Percentiles rank a stretch among this genome's conserved stretches.
Evolutionary conservation across 139 green algal genomes (phyloP).

Genomic region (Chlamydomonas schloesseri): DNA sequence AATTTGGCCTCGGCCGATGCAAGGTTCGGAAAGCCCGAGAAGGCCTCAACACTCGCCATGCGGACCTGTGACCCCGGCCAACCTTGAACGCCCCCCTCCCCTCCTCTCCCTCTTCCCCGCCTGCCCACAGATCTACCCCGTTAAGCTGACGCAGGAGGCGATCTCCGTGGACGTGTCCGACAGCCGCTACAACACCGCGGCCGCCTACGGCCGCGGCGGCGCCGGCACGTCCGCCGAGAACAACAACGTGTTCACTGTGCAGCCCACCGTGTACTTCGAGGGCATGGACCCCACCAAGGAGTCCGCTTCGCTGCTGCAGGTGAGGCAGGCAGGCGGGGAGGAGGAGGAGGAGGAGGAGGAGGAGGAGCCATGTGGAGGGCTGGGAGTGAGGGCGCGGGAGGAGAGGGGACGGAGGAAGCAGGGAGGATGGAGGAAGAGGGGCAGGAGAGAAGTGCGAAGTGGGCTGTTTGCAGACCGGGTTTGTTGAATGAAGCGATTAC

Average conservation of each 20-base stretch:
- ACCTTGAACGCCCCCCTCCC: neutral
- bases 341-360: neutral
- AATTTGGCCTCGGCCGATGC: too few relatives aligned
- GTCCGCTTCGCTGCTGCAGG: neutral
- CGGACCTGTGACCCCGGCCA: too few relatives aligned
- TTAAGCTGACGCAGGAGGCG: slow-evolving; percentile 81
- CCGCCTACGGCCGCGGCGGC: slow-evolving; percentile 32
- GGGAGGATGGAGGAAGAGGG: too few relatives aligned
- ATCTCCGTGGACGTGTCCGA: slow-evolving; percentile 78
- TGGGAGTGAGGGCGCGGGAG: too few relatives aligned
- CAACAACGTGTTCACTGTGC: slow-evolving; percentile 94
- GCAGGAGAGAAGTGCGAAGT: too few relatives aligned
- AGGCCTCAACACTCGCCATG: too few relatives aligned
- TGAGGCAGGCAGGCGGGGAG: neutral
- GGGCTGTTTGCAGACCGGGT: too few relatives aligned
- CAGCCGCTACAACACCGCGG: neutral
- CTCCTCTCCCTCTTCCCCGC: neutral
- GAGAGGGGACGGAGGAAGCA: too few relatives aligned
- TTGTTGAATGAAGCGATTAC: too few relatives aligned
- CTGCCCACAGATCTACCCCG: slow-evolving; percentile 83
- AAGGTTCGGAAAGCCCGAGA: too few relatives aligned
- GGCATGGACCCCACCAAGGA: slow-evolving; percentile 68
- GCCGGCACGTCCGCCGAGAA: slow-evolving; percentile 90
- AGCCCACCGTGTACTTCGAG: slow-evolving; percentile 86
- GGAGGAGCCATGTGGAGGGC: neutral